These are phyloP conservation scores for Fusarium newnesense DNA, from an alignment of 2,329 filamentous ascomycete genomes.

Conservation along the genomic window DNA sequence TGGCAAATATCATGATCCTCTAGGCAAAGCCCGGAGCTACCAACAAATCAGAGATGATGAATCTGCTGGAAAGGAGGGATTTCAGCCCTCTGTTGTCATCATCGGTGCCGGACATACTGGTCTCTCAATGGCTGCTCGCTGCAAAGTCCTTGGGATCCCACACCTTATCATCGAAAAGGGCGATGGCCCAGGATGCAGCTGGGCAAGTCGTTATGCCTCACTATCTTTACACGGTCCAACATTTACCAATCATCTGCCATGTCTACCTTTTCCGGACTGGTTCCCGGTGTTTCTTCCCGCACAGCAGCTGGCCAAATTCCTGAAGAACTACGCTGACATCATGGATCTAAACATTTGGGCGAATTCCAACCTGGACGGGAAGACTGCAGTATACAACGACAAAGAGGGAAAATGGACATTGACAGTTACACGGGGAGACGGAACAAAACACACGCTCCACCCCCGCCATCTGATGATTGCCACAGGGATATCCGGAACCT, in stretches of 20 bases:
- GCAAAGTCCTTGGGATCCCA: background rate
- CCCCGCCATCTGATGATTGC: background rate
- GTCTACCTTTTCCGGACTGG: background rate
- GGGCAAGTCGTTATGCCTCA: background rate
- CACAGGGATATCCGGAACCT: background rate
- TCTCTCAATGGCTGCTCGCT: background rate
- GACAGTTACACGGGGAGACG: background rate
- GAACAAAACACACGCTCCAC: background rate
- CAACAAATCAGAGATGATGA: background rate
- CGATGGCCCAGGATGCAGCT: background rate
- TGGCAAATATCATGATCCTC: background rate
- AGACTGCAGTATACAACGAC: background rate
- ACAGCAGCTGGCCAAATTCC: background rate
- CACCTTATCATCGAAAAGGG: background rate
- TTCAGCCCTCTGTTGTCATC: background rate
- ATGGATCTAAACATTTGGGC: background rate
- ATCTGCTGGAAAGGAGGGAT: background rate
- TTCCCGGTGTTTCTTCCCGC: background rate
- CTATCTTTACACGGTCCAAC: background rate
- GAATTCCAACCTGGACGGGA: background rate
- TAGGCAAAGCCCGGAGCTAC: background rate
- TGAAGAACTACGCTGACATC: background rate
- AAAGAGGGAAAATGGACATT: background rate
- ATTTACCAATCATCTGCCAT: background rate
- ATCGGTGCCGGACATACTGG: background rate